Base-by-base conservation (phyloP, 2,329 filamentous ascomycete genomes). In the Malbranchea zuffiana region DNA sequence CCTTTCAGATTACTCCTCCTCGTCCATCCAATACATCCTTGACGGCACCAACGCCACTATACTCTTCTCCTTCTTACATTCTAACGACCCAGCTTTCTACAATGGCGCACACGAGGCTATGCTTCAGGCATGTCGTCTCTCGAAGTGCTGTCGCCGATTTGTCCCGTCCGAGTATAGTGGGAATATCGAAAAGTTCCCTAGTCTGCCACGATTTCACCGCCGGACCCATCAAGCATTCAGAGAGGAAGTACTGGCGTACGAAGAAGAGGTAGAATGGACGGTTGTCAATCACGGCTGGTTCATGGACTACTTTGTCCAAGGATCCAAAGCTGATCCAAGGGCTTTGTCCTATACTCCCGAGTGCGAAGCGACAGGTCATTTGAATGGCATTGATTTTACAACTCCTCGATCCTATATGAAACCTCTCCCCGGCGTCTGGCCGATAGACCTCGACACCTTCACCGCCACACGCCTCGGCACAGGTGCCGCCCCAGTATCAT, bases 141-240 rank as follows among this genome's bases (percentile, higher is more conserved):
- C 36, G 6, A 8, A 7, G 1, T 12, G 11, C 13, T 49, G 44
- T 41, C 47, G 45, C n/a, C 41, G 44, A 8, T 29, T 49, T 11
- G 45, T 51, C 16, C 47, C 47, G 6, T 46, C 40, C 5, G 47
- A 48, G 27, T 50, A 33, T 29, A 35, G 36, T 3, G 47, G 47
- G 12, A 38, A 50, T 26, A 30, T 43, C n/a, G 44, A 45, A 16
- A 6, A 16, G 2, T 45, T 38, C 31, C 48, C 44, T 1, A 3
- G 35, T 1, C 35, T 45, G n/a, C 47, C 47, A 2, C 21, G 28
- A n/a, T 45, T 35, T 17, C 44, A 49, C 15, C 33, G 11, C 10
- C 33, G 20, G 5, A 41, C 43, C 1, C 41, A 45, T 1, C 29
- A 26, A 3, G 44, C 41, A 5, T 40, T 48, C 15, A 35, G 48